A percentile compares a stretch with the other conserved stretches of the same genome.
phyloP scores from a whole-genome alignment of 345 rosid genomes.

The Gossypium bickii region DNA sequence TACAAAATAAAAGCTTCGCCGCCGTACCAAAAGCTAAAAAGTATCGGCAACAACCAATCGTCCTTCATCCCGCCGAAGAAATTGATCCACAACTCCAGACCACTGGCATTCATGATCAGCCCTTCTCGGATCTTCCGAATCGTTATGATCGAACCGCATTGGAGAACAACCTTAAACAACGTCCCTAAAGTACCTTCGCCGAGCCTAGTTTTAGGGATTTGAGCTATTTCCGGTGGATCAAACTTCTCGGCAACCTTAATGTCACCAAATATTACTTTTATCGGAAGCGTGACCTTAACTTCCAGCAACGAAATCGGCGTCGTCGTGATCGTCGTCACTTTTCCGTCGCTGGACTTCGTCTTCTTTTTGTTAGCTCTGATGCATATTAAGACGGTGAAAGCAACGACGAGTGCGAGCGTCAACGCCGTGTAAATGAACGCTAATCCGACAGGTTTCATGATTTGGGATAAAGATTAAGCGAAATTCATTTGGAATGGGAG shows the following conservation, averaged over 20 bases:
- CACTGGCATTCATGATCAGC: not conserved
- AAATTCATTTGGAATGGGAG: not conserved
- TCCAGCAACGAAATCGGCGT: slow-evolving; percentile 31
- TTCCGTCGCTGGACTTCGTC: slow-evolving; percentile 24
- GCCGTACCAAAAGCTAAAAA: slow-evolving; percentile 34
- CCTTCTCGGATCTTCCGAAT: slow-evolving; percentile 25
- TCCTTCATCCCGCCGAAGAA: slow-evolving; percentile 26
- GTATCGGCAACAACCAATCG: slow-evolving; percentile 25
- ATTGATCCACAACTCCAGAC: slow-evolving; percentile 22
- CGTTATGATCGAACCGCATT: slow-evolving; percentile 26
- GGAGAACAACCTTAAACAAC: slow-evolving; percentile 32
- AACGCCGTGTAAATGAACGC: not conserved
- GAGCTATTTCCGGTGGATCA: slow-evolving; percentile 26
- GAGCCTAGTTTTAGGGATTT: slow-evolving; percentile 25
- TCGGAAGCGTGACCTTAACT: slow-evolving; percentile 30
- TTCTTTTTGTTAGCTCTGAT: not conserved
- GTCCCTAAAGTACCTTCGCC: slow-evolving; percentile 37
- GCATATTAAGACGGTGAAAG: not conserved
- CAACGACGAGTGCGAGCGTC: not conserved
- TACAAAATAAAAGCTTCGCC: slow-evolving; percentile 34
- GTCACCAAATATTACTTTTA: slow-evolving; percentile 25
- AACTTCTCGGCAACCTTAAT: slow-evolving; percentile 3
- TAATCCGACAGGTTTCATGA: not conserved
- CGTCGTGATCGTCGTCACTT: slow-evolving; percentile 22
- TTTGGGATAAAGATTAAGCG: not conserved